phyloP scores from a whole-genome alignment of 495 filamentous ascomycete genomes.

The Letharia lupina region DNA sequence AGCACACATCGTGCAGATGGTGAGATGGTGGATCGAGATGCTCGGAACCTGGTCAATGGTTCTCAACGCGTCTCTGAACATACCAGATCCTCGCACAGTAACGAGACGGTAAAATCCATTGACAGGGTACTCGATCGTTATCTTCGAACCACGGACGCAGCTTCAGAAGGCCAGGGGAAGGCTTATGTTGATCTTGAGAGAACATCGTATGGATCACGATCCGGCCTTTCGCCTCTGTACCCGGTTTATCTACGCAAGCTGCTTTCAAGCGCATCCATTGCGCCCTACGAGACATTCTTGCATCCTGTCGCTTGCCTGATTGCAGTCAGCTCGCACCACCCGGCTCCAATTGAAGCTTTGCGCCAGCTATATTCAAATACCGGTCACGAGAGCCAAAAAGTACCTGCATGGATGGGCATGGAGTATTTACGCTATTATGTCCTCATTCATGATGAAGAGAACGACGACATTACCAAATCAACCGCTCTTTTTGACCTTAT shows the following conservation, averaged over 20 bases:
- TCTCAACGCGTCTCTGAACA: constrained; percentile 7
- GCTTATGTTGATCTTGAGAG: constrained; percentile 36
- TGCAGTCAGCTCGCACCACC: constrained; percentile 82
- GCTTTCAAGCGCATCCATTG: constrained; percentile 64
- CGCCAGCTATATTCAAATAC: constrained; percentile 73
- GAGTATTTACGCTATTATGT: constrained; percentile 95
- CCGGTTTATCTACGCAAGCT: constrained; percentile 73
- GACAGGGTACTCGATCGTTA: constrained; percentile 28
- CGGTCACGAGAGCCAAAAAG: constrained; percentile 51
- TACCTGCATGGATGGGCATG: constrained; percentile 75
- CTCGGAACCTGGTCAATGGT: constrained; percentile 1
- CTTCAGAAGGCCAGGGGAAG: constrained; percentile 8
- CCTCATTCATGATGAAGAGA: constrained; percentile 93
- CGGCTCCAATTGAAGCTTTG: constrained; percentile 71
- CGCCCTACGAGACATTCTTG: constrained; percentile 83
- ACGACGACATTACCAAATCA: constrained; percentile 80
- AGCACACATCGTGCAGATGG: constrained; percentile 3
- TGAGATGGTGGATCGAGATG: neutral
- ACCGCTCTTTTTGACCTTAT: constrained; percentile 90
- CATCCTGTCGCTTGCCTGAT: constrained; percentile 96
- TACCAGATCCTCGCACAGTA: neutral
- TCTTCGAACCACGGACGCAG: constrained; percentile 30
- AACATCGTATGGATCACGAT: neutral
- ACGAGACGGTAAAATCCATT: constrained; percentile 15
- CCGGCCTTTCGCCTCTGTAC: constrained; percentile 54